Evolutionary conservation across 2,329 filamentous ascomycete species (phyloP), one percentile per base, ranked within the genome.

Genomic region (Paradendryphiella salina): DNA sequence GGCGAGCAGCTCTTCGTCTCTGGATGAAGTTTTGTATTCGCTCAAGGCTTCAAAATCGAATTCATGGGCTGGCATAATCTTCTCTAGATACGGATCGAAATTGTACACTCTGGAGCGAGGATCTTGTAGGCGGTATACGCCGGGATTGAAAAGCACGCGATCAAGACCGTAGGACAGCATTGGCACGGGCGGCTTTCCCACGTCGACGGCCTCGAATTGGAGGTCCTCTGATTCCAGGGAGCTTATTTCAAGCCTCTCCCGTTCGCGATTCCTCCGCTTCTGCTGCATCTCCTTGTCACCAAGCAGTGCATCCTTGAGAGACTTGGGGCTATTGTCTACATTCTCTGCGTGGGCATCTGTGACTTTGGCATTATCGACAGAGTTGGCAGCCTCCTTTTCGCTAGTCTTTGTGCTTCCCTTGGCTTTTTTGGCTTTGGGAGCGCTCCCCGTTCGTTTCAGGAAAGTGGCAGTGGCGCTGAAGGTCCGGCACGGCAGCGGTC

Each of bases 1-100:
- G 1, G 79, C 70, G n/a, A 86, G 81, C 10, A 99, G 79, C 4
- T 80, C 84, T 5, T 76, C 73, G 68, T 99, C 94, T 69, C 89
- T 86, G 8, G 93, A 97, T 0, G 94, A 96, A 0, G 92, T 96
- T 58, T 96, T 85, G 72, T 96, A 99, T 56, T 86, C 81, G 70
- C 89, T 90, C 46, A 99, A 74, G 3, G 90, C 86, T 50, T 89
- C 82, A 72, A 96, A 99, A 67, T 99, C 90, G 66, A 99, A 99
- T 67, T 99, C 90, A 2, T 83, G 79, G 13, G 94, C 86, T 1
- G 94, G 92, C 90, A 97, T 97, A 63, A 99, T 95, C 44, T 85
- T 85, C 53, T 91, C 85, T 15, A 99, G 81, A 66, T 96, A 96
- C 0, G 95, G 94, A 68, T 99, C 93, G 65, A 99, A 99, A 71